These are phyloP conservation scores for Phytophthora ohioensis DNA, from an alignment of 352 stramenopile genomes.

Conservation along the genomic window DNA sequence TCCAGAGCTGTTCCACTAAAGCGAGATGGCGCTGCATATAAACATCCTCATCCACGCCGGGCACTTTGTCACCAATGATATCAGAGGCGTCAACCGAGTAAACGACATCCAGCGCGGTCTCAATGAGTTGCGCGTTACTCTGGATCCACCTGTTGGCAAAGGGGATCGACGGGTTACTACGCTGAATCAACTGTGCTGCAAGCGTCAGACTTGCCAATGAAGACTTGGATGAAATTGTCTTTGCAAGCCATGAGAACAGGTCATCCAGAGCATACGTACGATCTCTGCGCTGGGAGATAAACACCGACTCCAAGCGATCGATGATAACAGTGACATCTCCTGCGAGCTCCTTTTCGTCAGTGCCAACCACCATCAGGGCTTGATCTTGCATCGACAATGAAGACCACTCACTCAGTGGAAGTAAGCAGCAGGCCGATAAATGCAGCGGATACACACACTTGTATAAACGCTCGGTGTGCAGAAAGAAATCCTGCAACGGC, in stretches of 20 bases:
- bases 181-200: constrained; percentile 64
- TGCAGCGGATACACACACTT: constrained; percentile 61
- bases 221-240: constrained; percentile 39
- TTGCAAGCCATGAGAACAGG: constrained; percentile 57
- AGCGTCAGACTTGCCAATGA: constrained; percentile 52
- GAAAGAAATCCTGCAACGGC: constrained; percentile 55
- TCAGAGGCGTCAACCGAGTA: constrained; percentile 41
- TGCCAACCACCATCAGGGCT: constrained; percentile 51
- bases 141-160: constrained; percentile 66
- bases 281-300: constrained; percentile 53
- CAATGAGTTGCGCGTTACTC: constrained; percentile 55
- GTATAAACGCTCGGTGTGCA: constrained; percentile 66
- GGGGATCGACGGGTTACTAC: constrained; percentile 66
- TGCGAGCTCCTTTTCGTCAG: constrained; percentile 23
- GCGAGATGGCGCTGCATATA: constrained; percentile 35
- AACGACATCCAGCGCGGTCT: constrained; percentile 66
- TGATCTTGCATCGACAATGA: constrained; percentile 68
- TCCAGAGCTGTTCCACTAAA: constrained; percentile 72
- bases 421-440: constrained; percentile 48
- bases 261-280: constrained; percentile 55
- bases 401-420: constrained; percentile 66
- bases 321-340: constrained; percentile 35
- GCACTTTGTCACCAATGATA: constrained; percentile 23
- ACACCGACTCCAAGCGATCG: constrained; percentile 57
- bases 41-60: constrained; percentile 19